Conservation (phyloP, 345 rosid species). For the Brassica carinata region DNA sequence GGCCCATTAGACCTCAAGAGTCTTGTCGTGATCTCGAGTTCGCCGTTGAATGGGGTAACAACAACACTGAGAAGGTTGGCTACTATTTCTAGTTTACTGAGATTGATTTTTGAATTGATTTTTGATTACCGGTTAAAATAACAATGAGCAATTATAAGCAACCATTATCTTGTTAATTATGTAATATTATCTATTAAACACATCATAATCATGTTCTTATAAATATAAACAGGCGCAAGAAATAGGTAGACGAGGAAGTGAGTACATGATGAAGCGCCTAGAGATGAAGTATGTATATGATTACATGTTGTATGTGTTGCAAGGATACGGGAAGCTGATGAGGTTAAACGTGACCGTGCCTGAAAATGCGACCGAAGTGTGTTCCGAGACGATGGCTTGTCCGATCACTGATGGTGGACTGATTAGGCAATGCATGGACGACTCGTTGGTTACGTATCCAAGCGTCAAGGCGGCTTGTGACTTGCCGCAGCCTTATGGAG, state of each 20-base stretch:
- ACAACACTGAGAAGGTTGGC: conserved; percentile 21
- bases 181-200: background rate
- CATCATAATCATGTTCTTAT: background rate
- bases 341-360: conserved; percentile 53
- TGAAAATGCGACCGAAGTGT: conserved; percentile 39
- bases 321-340: conserved; percentile 51
- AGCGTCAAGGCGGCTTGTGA: conserved; percentile 47
- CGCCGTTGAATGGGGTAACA: conserved; percentile 43
- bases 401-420: conserved; percentile 37
- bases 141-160: background rate
- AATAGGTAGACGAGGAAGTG: conserved; percentile 52
- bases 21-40: conserved; percentile 34
- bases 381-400: conserved; percentile 52
- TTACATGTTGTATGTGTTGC: conserved; percentile 60
- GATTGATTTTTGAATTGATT: background rate
- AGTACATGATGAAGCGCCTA: conserved; percentile 45
- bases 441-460: conserved; percentile 55
- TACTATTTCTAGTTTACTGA: background rate
- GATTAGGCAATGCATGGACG: conserved; percentile 47
- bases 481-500: conserved; percentile 47
- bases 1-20: conserved; percentile 49
- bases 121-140: background rate
- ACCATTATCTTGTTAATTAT: background rate
- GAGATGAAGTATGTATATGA: conserved; percentile 57
- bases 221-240: conserved; percentile 47